Base-by-base conservation (phyloP, 495 filamentous ascomycete genomes). In the Hypoxylon lienhwacheense region DNA sequence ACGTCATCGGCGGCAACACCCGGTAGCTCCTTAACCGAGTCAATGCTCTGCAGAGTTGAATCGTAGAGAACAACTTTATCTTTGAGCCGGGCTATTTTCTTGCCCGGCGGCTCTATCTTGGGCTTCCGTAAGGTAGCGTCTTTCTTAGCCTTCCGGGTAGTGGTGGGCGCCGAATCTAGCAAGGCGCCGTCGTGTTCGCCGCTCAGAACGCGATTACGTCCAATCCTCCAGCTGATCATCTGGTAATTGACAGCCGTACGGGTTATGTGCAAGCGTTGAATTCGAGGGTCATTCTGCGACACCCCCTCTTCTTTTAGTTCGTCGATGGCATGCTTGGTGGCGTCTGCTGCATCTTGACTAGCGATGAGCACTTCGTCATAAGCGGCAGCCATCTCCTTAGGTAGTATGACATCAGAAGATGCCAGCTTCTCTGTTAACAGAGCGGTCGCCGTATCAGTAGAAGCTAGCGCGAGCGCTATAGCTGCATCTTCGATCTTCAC, bases 51-150 rank as follows among this genome's bases (percentile, higher is more conserved):
- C 8, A 99, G 68, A 3, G 85, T 96, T 17, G 89, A 88, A 63
- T 97, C 91, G 66, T 97, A 97, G n/a, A 97, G 77, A 1, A 89
- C 90, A 8, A 90, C 86, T 57, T 89, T 85, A 65, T 97, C 95
- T 63, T 89, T 88, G 12, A 99, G 73, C 52, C 84, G 83, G 8
- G 85, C 84, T 40, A 96, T 70, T 62, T 90, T 90, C 55, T 76
- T 71, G 40, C 79, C 77, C 17, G 81, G 81, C 1, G 78, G 77
- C 50, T 86, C 83, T 61, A 85, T 81, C 29, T 77, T 75, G 42
- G 69, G 53, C 42, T 78, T 81, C 28, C 68, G 66, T 41, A 65
- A 64, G 52, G 77, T 75, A 2, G 67, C 66, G 14, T 70, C 67
- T 35, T 67, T 72, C 57, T 78, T 70, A 32, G 66, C 66, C 42